Base-by-base conservation (phyloP, 306 rosid genomes). In the Fagus crenata region DNA sequence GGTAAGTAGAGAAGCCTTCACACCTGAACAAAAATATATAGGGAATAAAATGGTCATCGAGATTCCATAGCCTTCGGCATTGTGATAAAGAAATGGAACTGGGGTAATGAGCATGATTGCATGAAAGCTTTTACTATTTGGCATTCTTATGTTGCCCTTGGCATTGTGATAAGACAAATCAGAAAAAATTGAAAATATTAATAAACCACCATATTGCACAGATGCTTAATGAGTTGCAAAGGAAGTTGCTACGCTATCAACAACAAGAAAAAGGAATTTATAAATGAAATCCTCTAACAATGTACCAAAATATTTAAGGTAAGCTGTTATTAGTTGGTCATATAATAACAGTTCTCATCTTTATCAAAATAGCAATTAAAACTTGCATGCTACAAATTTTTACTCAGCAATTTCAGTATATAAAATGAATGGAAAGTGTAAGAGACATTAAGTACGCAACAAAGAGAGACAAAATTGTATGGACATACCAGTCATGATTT, bases 1-100 rank as follows among this genome's bases (percentile, higher is more conserved):
- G 99, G 85, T 96, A 92, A 35, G 99, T 96, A 59, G 99, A 96
- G 86, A 96, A 92, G 85, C 99, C 98, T 85, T 96, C 99, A 80
- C 99, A 91, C 99, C 99, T 96, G 87, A 69, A 81, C 55, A 86
- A 81, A 76, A 71, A 72, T 46, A 46, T 2, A 46, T 67, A 56
- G 6, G 37, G 14, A 77, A 79, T 69, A 73, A 65, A 12, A 65
- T 77, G 17, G 71, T 75, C 63, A 73, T 51, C 51, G 35, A 8
- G 78, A 65, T 71, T 73, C 53, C 55, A 17, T 42, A 42, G 53
- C 64, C 35, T 42, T 71, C 72, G 49, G 33, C 73, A 63, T 64
- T 15, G 13, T 64, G 72, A 73, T 39, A 39, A 51, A 69, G 75
- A 81, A 36, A 67, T 42, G 12, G 46, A 64, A 33, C 68, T 33